A percentile compares a stretch with the other conserved stretches of the same genome.
Conservation (phyloP, 2,329 filamentous ascomycete species). For the Colletotrichum cuscutae region DNA sequence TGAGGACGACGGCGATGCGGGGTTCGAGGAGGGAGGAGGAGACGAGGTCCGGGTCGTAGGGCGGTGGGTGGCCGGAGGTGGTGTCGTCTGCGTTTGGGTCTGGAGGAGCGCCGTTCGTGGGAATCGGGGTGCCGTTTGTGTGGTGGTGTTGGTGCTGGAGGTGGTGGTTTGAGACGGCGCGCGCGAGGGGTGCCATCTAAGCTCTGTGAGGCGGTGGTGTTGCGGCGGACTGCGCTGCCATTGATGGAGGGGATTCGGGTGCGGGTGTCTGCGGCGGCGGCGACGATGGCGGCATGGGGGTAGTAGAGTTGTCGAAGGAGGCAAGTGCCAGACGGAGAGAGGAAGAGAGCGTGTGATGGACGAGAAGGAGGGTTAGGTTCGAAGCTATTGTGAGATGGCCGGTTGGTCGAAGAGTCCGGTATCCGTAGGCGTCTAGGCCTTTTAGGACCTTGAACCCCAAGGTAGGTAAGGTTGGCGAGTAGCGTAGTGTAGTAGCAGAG, state of each 20-base stretch:
- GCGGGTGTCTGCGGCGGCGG: neutral
- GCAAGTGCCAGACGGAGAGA: neutral
- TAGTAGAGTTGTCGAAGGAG: neutral
- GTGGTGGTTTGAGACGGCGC: slow-evolving; percentile 13
- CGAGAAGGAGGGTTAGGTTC: neutral
- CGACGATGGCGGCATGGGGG: slow-evolving; percentile 6
- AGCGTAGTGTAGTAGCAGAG: neutral
- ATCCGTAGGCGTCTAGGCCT: neutral
- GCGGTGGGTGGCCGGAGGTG: slow-evolving; percentile 8
- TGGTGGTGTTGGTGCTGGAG: neutral
- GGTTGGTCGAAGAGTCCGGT: neutral
- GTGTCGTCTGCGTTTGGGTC: neutral
- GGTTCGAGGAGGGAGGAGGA: slow-evolving; percentile 70
- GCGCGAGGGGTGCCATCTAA: slow-evolving; percentile 19
- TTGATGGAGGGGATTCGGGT: slow-evolving; percentile 7
- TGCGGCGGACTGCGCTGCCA: slow-evolving; percentile 27
- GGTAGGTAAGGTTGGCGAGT: neutral
- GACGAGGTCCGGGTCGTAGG: slow-evolving; percentile 28
- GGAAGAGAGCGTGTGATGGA: neutral
- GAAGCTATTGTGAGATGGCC: slow-evolving; percentile 8
- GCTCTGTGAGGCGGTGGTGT: slow-evolving; percentile 5
- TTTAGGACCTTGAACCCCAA: neutral
- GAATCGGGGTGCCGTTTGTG: neutral
- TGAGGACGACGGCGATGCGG: slow-evolving; percentile 81
- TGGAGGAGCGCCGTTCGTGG: slow-evolving; percentile 9